These are phyloP conservation scores for Alternaria sp. DNA, from an alignment of 2,329 filamentous ascomycete species.

Conservation along the genomic window DNA sequence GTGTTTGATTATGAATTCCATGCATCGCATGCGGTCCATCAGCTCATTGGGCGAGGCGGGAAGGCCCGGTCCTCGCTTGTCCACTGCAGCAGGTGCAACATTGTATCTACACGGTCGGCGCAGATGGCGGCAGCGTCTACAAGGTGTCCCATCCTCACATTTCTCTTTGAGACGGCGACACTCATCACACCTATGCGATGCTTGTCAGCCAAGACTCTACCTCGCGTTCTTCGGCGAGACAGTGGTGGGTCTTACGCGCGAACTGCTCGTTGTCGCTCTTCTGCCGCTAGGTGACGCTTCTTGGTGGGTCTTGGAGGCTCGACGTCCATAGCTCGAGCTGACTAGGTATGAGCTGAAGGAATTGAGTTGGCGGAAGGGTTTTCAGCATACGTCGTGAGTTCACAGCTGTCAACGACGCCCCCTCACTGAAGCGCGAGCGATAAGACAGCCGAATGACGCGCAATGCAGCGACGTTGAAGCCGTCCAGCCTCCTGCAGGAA, in stretches of 20 bases:
- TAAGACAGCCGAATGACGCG: background rate
- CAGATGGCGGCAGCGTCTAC: constrained; percentile 59
- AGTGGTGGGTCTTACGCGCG: constrained; percentile 14
- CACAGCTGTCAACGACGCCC: background rate
- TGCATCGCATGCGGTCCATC: constrained; percentile 10
- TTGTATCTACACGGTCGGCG: constrained; percentile 53
- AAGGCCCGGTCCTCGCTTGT: background rate
- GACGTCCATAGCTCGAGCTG: constrained; percentile 3
- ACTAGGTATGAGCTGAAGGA: background rate
- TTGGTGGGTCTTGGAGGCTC: constrained; percentile 16
- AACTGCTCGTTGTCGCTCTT: constrained; percentile 19
- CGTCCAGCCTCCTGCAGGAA: background rate
- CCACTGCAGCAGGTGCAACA: constrained; percentile 1
- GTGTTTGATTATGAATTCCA: constrained; percentile 9
- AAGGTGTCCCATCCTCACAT: constrained; percentile 63
- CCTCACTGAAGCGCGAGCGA: background rate
- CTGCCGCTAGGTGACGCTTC: constrained; percentile 13
- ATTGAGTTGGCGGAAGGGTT: background rate
- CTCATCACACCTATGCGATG: constrained; percentile 56
- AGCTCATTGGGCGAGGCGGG: constrained; percentile 4
- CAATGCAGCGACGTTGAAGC: background rate
- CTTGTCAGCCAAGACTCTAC: constrained; percentile 3
- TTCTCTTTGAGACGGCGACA: constrained; percentile 64
- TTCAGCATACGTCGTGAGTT: background rate
- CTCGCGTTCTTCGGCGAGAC: background rate